These are phyloP conservation scores for Thermoascus crustaceus DNA, from an alignment of 2,329 filamentous ascomycete species.

Conservation along the genomic window DNA sequence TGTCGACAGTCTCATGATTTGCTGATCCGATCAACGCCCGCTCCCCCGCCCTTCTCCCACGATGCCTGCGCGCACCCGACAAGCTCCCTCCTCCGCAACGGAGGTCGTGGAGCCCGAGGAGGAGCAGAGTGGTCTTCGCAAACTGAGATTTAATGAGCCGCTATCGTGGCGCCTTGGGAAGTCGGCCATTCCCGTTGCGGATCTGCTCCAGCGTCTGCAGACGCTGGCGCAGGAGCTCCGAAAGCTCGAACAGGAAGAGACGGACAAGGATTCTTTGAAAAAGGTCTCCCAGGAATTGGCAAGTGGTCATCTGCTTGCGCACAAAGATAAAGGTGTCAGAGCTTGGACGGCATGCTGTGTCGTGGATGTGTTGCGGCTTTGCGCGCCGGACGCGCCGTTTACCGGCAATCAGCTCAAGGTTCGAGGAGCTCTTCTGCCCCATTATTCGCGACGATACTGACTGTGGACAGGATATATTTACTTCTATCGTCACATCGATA, in stretches of 20 bases:
- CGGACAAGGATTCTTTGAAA: constrained; percentile 72
- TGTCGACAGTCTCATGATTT: constrained; percentile 8
- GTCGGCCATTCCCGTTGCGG: constrained; percentile 67
- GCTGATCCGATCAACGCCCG: constrained; percentile 8
- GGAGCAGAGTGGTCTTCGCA: constrained; percentile 23
- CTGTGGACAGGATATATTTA: constrained; percentile 72
- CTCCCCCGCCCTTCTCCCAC: constrained; percentile 16
- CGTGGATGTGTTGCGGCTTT: constrained; percentile 86
- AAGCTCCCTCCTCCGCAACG: constrained; percentile 23
- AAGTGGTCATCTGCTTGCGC: constrained; percentile 69
- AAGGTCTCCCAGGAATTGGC: constrained; percentile 80
- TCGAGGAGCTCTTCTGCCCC: constrained; percentile 15
- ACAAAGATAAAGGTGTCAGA: constrained; percentile 89
- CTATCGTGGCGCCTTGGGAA: constrained; percentile 89
- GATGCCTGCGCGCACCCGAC: constrained; percentile 38
- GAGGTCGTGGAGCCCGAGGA: constrained; percentile 27
- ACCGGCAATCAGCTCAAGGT: constrained; percentile 86
- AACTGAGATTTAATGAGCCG: constrained; percentile 72
- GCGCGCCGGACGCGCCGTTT: constrained; percentile 91
- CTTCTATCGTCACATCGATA: constrained; percentile 73
- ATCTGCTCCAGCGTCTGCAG: constrained; percentile 74
- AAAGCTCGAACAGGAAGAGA: constrained; percentile 78
- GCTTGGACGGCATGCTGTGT: constrained; percentile 83
- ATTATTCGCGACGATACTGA: constrained; percentile 8
- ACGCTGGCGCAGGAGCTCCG: constrained; percentile 72